Evolutionary conservation across 495 filamentous ascomycete genomes (phyloP).

Genomic region (Trichocladium uniseriatum): DNA sequence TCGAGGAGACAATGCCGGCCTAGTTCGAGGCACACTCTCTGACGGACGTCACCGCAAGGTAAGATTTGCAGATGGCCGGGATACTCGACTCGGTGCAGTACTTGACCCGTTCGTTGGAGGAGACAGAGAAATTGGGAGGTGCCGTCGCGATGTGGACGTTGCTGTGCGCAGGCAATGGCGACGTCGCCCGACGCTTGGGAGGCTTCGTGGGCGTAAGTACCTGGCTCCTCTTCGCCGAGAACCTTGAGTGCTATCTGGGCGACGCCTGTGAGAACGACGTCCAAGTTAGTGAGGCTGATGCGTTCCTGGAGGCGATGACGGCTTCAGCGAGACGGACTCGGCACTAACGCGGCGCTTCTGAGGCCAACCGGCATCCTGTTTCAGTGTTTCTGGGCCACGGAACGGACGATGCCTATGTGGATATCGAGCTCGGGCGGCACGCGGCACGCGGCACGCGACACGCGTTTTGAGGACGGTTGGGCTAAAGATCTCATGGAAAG

Average conservation of each 20-base stretch:
- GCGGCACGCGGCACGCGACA: background rate
- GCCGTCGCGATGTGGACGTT: slow-evolving; percentile 30
- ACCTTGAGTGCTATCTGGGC: background rate
- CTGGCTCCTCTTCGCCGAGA: slow-evolving; percentile 39
- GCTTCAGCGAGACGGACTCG: background rate
- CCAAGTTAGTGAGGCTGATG: background rate
- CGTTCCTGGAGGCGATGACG: slow-evolving; percentile 1
- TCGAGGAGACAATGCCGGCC: slow-evolving; percentile 6
- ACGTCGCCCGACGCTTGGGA: slow-evolving; percentile 7
- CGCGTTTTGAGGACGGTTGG: slow-evolving; percentile 3
- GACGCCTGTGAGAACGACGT: too few relatives aligned
- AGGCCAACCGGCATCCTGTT: background rate
- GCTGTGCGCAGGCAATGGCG: slow-evolving; percentile 13
- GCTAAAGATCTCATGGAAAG: slow-evolving; percentile 3
- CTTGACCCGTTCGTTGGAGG: background rate
- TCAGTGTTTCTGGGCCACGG: slow-evolving; percentile 5
- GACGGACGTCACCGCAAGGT: slow-evolving; percentile 8
- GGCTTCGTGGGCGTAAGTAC: slow-evolving; percentile 43
- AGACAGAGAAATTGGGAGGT: background rate
- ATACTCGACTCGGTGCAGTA: slow-evolving; percentile 30
- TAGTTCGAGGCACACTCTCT: slow-evolving; percentile 35
- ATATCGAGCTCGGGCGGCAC: slow-evolving; percentile 4
- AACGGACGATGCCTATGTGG: slow-evolving; percentile 6
- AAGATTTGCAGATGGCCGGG: slow-evolving; percentile 35
- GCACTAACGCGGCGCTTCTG: background rate